Evolutionary conservation across 208 protist genomes (phyloP).

Genomic region (Naegleria gruberi): DNA sequence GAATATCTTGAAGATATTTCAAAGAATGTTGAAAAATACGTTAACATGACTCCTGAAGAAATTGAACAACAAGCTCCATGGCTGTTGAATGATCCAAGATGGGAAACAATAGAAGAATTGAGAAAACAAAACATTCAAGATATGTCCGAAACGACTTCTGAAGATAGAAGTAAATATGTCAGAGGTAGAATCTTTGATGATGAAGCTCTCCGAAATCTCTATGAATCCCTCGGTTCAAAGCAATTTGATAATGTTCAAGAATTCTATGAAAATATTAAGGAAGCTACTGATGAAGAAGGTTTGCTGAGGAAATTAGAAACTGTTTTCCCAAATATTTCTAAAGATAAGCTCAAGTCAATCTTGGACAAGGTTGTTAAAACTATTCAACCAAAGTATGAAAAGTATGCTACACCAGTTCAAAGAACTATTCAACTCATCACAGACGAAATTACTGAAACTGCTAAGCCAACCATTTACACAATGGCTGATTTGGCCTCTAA

Average conservation of each 20-base stretch:
- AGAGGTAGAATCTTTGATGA: background rate
- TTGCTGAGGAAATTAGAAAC: background rate
- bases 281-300: background rate
- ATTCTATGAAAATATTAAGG: background rate
- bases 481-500: background rate
- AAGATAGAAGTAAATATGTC: background rate
- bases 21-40: background rate
- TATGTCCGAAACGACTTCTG: background rate
- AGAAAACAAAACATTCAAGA: background rate
- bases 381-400: background rate
- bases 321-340: background rate
- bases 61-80: background rate
- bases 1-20: background rate
- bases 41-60: background rate
- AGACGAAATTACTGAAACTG: background rate
- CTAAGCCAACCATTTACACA: background rate
- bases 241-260: background rate
- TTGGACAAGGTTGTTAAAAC: background rate
- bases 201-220: background rate
- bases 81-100: background rate
- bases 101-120: background rate
- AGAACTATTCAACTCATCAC: background rate
- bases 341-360: background rate
- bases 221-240: background rate
- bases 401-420: background rate